Evolutionary conservation across 352 stramenopile genomes (phyloP).

Genomic region (Nothophytophthora sp.): DNA sequence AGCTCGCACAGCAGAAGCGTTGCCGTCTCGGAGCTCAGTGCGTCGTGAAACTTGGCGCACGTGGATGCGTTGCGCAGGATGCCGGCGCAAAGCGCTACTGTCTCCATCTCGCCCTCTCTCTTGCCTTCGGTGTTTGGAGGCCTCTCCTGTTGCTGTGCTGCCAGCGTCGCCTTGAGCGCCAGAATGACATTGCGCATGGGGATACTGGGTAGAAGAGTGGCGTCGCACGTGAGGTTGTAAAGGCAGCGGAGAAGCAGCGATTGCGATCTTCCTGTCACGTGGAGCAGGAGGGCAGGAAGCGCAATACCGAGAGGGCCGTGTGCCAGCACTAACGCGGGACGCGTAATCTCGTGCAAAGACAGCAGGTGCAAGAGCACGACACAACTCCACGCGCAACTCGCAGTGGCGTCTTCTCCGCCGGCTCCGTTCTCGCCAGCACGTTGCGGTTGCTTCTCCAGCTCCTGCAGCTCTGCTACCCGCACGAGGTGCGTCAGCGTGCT

Average conservation of each 20-base stretch:
- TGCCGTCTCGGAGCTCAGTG: slow-evolving; percentile 40
- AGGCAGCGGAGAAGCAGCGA: slow-evolving; percentile 51
- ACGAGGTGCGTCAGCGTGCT: slow-evolving; percentile 27
- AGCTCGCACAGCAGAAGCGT: slow-evolving; percentile 48
- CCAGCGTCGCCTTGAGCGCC: slow-evolving; percentile 17
- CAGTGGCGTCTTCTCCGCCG: slow-evolving; percentile 7
- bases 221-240: slow-evolving; percentile 66
- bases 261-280: slow-evolving; percentile 33
- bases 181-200: slow-evolving; percentile 21
- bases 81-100: slow-evolving; percentile 29
- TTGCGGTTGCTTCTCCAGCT: slow-evolving; percentile 4
- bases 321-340: slow-evolving; percentile 20
- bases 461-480: slow-evolving; percentile 26
- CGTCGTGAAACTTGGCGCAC: slow-evolving; percentile 27
- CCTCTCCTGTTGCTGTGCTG: slow-evolving; percentile 2
- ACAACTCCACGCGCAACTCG: slow-evolving; percentile 42
- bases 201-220: slow-evolving; percentile 22
- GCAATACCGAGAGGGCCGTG: slow-evolving; percentile 25
- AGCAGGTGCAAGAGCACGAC: slow-evolving; percentile 59
- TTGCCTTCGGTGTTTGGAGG: not conserved
- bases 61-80: slow-evolving; percentile 64
- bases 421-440: slow-evolving; percentile 17
- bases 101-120: slow-evolving; percentile 12
- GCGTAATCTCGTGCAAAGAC: slow-evolving; percentile 45
- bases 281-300: slow-evolving; percentile 35